Evolutionary conservation across 2,329 filamentous ascomycete species (phyloP).

Genomic region (Paecilomyces sp.): DNA sequence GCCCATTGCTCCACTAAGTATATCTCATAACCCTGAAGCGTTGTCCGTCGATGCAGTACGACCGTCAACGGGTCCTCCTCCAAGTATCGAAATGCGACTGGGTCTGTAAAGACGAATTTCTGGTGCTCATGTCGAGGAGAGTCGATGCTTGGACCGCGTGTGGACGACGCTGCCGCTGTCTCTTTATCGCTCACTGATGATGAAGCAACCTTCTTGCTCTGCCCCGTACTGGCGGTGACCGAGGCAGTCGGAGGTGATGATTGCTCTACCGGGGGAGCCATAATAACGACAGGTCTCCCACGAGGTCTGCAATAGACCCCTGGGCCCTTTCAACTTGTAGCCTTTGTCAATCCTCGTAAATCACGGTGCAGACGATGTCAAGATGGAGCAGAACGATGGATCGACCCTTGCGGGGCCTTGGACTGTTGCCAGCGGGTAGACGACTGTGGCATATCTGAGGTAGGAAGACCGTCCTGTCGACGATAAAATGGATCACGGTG

Average conservation of each 20-base stretch:
- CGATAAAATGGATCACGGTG: background rate
- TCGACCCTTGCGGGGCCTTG: slow-evolving; percentile 20
- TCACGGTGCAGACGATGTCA: slow-evolving; percentile 11
- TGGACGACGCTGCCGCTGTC: slow-evolving; percentile 10
- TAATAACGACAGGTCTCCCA: slow-evolving; percentile 6
- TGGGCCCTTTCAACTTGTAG: slow-evolving; percentile 1
- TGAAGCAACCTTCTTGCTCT: slow-evolving; percentile 15
- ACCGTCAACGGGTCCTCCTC: slow-evolving; percentile 74
- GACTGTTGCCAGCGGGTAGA: slow-evolving; percentile 13
- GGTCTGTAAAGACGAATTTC: slow-evolving; percentile 59
- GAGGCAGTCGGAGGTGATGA: slow-evolving; percentile 14
- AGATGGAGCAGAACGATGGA: slow-evolving; percentile 11
- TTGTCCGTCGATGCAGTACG: slow-evolving; percentile 63
- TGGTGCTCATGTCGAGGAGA: slow-evolving; percentile 36
- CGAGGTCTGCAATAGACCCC: slow-evolving; percentile 1
- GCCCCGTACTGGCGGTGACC: slow-evolving; percentile 15
- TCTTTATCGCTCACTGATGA: slow-evolving; percentile 13
- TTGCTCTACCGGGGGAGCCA: slow-evolving; percentile 15
- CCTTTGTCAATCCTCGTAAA: slow-evolving; percentile 4
- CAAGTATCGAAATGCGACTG: slow-evolving; percentile 65
- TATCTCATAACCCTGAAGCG: slow-evolving; percentile 77
- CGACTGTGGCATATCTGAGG: slow-evolving; percentile 19
- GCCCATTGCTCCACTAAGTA: slow-evolving; percentile 98
- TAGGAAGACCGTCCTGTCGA: background rate
- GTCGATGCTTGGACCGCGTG: slow-evolving; percentile 8